Evolutionary conservation across 495 filamentous ascomycete species (phyloP).

Genomic region (Daldinia caldariorum): DNA sequence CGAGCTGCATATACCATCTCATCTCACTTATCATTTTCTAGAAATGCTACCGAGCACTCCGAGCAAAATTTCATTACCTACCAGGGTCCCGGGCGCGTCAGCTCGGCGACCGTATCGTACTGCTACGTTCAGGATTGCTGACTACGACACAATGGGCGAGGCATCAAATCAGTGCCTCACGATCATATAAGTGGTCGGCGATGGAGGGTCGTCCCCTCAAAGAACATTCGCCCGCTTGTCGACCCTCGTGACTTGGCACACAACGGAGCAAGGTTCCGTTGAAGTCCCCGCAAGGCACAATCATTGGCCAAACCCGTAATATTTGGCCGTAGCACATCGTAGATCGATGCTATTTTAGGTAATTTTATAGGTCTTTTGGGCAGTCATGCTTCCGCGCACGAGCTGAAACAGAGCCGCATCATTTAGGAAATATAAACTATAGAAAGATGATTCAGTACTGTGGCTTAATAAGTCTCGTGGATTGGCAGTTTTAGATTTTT

Average conservation of each 20-base stretch:
- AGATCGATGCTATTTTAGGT: constrained; percentile 28
- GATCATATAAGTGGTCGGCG: constrained; percentile 20
- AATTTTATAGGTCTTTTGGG: constrained; percentile 31
- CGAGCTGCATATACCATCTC: no score
- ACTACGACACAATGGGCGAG: constrained; percentile 17
- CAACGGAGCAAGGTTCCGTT: constrained; percentile 20
- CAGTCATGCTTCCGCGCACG: constrained; percentile 17
- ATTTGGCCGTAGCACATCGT: constrained; percentile 15
- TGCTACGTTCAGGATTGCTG: constrained; percentile 17
- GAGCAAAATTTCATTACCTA: constrained; percentile 30
- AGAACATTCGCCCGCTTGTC: constrained; percentile 16
- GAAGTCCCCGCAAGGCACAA: constrained; percentile 9
- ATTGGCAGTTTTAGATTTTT: constrained; percentile 15
- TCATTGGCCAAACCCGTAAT: constrained; percentile 26
- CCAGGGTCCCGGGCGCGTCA: constrained; percentile 31
- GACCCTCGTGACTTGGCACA: constrained; percentile 32
- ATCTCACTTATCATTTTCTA: constrained; percentile 15
- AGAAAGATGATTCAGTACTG: constrained; percentile 14
- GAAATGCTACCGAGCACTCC: constrained; percentile 10
- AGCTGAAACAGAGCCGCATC: constrained; percentile 28
- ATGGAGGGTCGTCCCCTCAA: constrained; percentile 18
- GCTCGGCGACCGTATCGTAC: constrained; percentile 30
- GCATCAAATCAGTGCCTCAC: constrained; percentile 31
- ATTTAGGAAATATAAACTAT: constrained; percentile 7
- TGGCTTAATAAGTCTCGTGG: constrained; percentile 19